phyloP scores from a whole-genome alignment of 78 protist species.

The Emiliania huxleyi region DNA sequence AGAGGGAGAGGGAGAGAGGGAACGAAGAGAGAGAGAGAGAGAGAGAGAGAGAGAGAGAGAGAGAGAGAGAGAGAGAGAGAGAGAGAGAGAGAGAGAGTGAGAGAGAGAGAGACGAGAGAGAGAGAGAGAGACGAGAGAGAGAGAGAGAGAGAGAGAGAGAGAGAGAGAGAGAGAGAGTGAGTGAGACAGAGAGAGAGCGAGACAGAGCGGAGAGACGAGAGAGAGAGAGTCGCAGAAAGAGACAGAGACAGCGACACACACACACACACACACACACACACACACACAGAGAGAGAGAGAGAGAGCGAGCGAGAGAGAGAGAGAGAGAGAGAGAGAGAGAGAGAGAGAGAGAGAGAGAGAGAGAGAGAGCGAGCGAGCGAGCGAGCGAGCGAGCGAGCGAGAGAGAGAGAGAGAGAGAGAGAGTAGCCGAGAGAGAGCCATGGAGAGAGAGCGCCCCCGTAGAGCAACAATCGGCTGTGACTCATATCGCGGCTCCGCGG shows the following conservation, averaged over 20 bases:
- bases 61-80: not conserved
- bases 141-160: not conserved
- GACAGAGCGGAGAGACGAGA: not conserved
- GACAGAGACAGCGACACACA: not conserved
- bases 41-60: not conserved
- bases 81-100: not conserved
- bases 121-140: not conserved
- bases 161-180: not conserved
- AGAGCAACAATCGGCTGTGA: too few species aligned
- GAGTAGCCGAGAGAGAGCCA: not conserved
- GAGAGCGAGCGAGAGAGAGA: not conserved
- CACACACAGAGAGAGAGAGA: not conserved
- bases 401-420: slow-evolving; percentile 28
- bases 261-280: not conserved
- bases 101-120: not conserved
- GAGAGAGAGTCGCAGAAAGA: not conserved
- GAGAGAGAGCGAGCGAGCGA: not conserved
- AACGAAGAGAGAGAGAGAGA: not conserved
- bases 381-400: not conserved
- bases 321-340: not conserved
- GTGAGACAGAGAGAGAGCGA: not conserved
- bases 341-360: not conserved
- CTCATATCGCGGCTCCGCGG: too few species aligned
- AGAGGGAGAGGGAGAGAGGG: too few species aligned
- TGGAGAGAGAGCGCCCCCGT: not conserved